Percentiles rank a stretch among this genome's conserved stretches.
Conservation (phyloP, 2,329 filamentous ascomycete genomes). For the Pestalotiopsis sp. region DNA sequence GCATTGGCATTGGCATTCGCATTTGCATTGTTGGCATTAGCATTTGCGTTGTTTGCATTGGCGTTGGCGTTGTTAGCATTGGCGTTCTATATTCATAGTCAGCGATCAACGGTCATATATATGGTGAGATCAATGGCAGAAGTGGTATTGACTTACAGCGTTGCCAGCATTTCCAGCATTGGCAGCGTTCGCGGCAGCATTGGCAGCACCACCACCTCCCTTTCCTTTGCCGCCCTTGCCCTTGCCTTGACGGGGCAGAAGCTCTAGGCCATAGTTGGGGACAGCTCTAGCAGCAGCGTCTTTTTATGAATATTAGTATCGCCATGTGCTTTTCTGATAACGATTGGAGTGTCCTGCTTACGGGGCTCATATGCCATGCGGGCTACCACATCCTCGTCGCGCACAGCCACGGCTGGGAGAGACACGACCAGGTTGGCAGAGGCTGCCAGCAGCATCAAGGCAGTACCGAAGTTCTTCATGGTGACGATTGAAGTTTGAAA, state of each 20-base stretch:
- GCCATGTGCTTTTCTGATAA: background rate
- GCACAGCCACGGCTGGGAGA: constrained; percentile 12
- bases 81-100: background rate
- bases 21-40: too few relatives aligned
- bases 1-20: background rate
- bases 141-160: background rate
- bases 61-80: background rate
- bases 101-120: background rate
- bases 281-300: constrained; percentile 6
- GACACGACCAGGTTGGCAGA: constrained; percentile 15
- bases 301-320: background rate
- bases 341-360: background rate
- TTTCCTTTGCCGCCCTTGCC: constrained; percentile 3
- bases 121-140: background rate
- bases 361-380: constrained; percentile 8
- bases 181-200: background rate
- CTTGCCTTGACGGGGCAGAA: constrained; percentile 4
- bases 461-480: constrained; percentile 17
- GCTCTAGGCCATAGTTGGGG: background rate
- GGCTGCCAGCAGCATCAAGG: constrained; percentile 17
- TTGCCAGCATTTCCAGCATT: background rate
- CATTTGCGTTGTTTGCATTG: background rate
- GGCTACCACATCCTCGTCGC: constrained; percentile 1
- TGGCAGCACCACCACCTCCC: background rate
- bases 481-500: constrained; percentile 3